These are phyloP conservation scores for Sporothrix inflata DNA, from an alignment of 2,329 filamentous ascomycete species.

Conservation along the genomic window DNA sequence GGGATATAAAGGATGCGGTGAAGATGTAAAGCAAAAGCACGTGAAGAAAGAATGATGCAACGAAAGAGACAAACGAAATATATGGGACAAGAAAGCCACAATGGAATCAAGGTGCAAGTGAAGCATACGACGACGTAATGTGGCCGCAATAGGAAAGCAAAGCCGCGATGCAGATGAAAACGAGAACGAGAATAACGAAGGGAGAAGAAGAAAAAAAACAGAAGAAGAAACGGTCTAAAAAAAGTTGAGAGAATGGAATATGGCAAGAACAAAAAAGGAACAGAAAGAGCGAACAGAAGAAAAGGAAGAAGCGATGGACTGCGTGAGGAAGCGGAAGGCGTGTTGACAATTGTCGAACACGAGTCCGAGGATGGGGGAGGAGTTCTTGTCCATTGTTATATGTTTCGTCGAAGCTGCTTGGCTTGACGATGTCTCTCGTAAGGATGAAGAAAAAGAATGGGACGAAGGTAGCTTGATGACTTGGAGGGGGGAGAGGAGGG, in stretches of 20 bases:
- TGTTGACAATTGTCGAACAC: not conserved
- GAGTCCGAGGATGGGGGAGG: not conserved
- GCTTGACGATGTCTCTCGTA: not conserved
- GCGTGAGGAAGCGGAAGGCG: not conserved
- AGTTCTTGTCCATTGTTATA: constrained; percentile 6
- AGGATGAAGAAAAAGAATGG: not conserved
- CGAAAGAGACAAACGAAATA: not conserved
- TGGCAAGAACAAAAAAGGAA: constrained; percentile 3
- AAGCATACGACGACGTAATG: not conserved
- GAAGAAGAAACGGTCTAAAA: not conserved
- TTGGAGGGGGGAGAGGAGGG: not conserved
- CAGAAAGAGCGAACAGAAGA: constrained; percentile 8
- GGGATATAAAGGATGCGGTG: not conserved
- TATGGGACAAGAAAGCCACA: not conserved
- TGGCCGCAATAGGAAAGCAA: not conserved
- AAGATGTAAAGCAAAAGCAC: not conserved
- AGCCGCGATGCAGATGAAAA: not conserved
- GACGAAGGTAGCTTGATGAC: not conserved
- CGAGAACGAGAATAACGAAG: not conserved
- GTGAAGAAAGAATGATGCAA: not conserved
- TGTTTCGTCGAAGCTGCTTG: not conserved
- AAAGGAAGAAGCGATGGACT: constrained; percentile 15
- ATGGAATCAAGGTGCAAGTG: not conserved
- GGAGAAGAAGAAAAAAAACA: not conserved
- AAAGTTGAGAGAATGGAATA: constrained; percentile 4